Percentiles rank a stretch among this genome's conserved stretches.
phyloP scores from a whole-genome alignment of 768 basidiomycete species.

The Antrodiella citrinella region DNA sequence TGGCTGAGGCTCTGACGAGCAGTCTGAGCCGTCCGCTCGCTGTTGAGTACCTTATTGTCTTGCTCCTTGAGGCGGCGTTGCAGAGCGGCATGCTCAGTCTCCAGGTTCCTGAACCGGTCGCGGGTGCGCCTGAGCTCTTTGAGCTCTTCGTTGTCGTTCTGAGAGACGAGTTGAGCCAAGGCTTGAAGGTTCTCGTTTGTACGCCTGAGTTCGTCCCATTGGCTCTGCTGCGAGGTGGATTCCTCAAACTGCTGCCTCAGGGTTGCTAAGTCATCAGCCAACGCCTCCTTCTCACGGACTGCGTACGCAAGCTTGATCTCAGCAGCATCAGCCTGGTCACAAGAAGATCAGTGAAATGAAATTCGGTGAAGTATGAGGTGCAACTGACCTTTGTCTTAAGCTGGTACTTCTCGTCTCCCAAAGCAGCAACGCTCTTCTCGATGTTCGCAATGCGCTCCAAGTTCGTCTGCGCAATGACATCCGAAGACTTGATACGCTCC shows the following conservation, averaged over 20 bases:
- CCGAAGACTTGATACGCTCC: constrained; percentile 63
- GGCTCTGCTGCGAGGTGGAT: constrained; percentile 52
- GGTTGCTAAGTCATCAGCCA: constrained; percentile 37
- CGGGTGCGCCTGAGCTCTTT: constrained; percentile 58
- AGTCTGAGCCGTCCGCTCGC: constrained; percentile 49
- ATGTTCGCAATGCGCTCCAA: constrained; percentile 54
- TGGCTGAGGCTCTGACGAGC: constrained; percentile 59
- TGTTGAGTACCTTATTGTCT: constrained; percentile 52
- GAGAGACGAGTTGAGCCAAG: constrained; percentile 51
- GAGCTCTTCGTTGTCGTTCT: constrained; percentile 63
- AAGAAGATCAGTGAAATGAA: too few species aligned
- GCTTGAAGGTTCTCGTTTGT: constrained; percentile 67
- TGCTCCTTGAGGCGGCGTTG: constrained; percentile 71
- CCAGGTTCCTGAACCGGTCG: constrained; percentile 49
- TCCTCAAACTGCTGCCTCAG: constrained; percentile 57
- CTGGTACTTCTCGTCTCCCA: constrained; percentile 44
- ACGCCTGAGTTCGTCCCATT: constrained; percentile 71
- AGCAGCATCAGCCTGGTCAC: constrained; percentile 52
- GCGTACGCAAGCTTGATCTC: constrained; percentile 50
- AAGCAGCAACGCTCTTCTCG: constrained; percentile 53
- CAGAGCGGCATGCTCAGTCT: constrained; percentile 56
- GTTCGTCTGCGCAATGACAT: constrained; percentile 52
- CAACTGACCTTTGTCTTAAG: constrained; percentile 56
- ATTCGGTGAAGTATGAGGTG: not conserved
- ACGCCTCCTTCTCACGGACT: constrained; percentile 55